Evolutionary conservation across 2,329 filamentous ascomycete species (phyloP).

Genomic region (Monilinia vaccinii-corymbosi): DNA sequence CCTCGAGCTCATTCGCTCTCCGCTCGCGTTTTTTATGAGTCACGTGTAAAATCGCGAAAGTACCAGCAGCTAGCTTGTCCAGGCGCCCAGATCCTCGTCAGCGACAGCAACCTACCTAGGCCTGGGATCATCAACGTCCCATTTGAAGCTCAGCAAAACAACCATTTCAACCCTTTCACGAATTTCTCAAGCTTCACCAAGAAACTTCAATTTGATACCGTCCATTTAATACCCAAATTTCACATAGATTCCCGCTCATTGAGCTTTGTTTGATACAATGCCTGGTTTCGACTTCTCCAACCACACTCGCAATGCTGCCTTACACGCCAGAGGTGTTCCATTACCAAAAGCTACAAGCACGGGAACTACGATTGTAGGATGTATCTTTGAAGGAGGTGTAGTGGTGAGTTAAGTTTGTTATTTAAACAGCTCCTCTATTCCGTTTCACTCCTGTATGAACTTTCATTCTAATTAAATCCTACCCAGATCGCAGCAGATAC

Average conservation of each 20-base stretch:
- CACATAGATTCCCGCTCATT: conserved; percentile 7
- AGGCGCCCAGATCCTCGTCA: conserved; percentile 12
- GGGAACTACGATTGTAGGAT: conserved; percentile 97
- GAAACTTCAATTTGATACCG: not conserved
- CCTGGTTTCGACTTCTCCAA: conserved; percentile 99
- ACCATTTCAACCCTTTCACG: not conserved
- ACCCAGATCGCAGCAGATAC: conserved; percentile 90
- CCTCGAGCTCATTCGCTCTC: not conserved
- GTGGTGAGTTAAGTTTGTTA: conserved; percentile 52
- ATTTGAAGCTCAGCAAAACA: conserved; percentile 3
- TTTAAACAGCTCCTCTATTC: not conserved
- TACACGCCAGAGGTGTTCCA: conserved; percentile 88
- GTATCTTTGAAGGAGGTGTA: conserved; percentile 91
- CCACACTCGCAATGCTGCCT: conserved; percentile 96
- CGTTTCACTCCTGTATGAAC: not conserved
- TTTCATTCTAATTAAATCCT: conserved; percentile 15
- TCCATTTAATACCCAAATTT: not conserved
- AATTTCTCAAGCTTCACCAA: not conserved
- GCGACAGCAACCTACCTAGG: conserved; percentile 12
- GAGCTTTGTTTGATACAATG: conserved; percentile 49
- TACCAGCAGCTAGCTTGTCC: conserved; percentile 6
- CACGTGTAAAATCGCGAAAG: conserved; percentile 10
- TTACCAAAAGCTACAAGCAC: conserved; percentile 97
- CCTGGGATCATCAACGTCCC: conserved; percentile 1
- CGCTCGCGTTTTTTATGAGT: conserved; percentile 5